These are phyloP conservation scores for Cryptosporidium sp. DNA, from an alignment of 169 alveolate species.

Conservation along the genomic window DNA sequence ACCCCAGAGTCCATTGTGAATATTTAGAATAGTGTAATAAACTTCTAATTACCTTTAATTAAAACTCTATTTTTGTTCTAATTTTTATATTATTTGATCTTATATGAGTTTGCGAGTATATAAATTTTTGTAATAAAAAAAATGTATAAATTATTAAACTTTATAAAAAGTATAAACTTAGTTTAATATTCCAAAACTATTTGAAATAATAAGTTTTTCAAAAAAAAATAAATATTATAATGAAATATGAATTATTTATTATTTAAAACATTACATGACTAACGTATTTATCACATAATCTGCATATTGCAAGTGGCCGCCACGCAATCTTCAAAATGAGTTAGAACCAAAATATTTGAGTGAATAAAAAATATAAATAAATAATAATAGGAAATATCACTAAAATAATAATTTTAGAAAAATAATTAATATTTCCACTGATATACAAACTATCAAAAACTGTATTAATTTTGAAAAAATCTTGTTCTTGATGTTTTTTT, in stretches of 20 bases:
- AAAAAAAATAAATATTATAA: background rate
- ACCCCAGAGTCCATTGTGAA: background rate
- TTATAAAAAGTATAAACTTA: background rate
- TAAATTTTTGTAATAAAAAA: background rate
- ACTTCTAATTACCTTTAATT: background rate
- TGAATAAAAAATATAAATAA: conserved; percentile 8
- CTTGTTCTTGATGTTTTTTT: conserved; percentile 7
- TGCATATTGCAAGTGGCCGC: conserved; percentile 77
- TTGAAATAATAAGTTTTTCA: background rate
- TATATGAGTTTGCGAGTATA: background rate
- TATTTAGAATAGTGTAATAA: background rate
- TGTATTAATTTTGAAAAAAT: conserved; percentile 34
- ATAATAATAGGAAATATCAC: background rate
- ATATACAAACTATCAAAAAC: conserved; percentile 10
- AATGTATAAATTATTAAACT: background rate
- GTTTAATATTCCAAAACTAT: background rate
- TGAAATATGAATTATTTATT: background rate
- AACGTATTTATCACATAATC: conserved; percentile 66
- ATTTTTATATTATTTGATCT: background rate
- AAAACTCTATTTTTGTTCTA: background rate
- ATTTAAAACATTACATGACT: conserved; percentile 3
- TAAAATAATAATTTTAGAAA: conserved; percentile 19
- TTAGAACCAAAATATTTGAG: background rate
- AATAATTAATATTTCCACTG: conserved; percentile 25
- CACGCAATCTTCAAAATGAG: conserved; percentile 61